Percentiles rank a stretch among this genome's conserved stretches.
phyloP scores from a whole-genome alignment of 2,329 filamentous ascomycete species.

The Albophoma yamanashiensis region DNA sequence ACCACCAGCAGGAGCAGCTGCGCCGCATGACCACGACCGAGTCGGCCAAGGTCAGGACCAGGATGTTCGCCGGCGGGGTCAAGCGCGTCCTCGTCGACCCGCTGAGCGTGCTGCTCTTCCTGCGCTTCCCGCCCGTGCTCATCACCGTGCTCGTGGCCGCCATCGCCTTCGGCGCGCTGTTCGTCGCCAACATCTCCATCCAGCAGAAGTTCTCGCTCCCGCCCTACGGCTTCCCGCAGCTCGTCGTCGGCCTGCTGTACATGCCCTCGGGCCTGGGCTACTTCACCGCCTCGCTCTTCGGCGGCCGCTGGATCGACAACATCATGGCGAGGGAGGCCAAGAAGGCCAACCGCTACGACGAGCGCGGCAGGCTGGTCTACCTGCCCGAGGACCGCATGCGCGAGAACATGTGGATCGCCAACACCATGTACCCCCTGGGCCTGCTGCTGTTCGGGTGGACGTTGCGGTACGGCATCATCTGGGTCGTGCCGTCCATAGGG shows the following conservation, averaged over 20 bases:
- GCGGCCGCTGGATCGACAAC: slow-evolving; percentile 66
- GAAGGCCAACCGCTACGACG: slow-evolving; percentile 59
- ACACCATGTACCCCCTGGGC: slow-evolving; percentile 57
- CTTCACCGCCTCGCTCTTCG: slow-evolving; percentile 54
- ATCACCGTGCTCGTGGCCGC: slow-evolving; percentile 65
- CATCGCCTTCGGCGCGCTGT: slow-evolving; percentile 66
- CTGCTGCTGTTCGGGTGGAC: slow-evolving; percentile 74
- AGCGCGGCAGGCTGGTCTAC: slow-evolving; percentile 53
- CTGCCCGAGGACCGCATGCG: slow-evolving; percentile 73
- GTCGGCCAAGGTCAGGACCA: slow-evolving; percentile 48
- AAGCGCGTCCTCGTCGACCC: slow-evolving; percentile 62
- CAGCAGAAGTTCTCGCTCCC: slow-evolving; percentile 55
- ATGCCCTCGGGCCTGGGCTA: slow-evolving; percentile 69
- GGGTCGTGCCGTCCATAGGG: slow-evolving; percentile 51
- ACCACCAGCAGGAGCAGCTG: slow-evolving; percentile 5
- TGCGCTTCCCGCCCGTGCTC: slow-evolving; percentile 64
- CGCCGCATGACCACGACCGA: slow-evolving; percentile 48
- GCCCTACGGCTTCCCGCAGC: slow-evolving; percentile 58
- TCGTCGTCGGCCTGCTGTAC: slow-evolving; percentile 66
- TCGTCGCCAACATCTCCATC: slow-evolving; percentile 67
- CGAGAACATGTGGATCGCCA: slow-evolving; percentile 71
- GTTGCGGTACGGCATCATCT: slow-evolving; percentile 51
- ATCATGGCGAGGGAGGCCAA: slow-evolving; percentile 72
- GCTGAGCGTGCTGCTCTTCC: slow-evolving; percentile 56
- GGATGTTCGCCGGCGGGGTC: slow-evolving; percentile 37